Conservation (phyloP, 164 flowering plant genomes). For the Annona squamosa region DNA sequence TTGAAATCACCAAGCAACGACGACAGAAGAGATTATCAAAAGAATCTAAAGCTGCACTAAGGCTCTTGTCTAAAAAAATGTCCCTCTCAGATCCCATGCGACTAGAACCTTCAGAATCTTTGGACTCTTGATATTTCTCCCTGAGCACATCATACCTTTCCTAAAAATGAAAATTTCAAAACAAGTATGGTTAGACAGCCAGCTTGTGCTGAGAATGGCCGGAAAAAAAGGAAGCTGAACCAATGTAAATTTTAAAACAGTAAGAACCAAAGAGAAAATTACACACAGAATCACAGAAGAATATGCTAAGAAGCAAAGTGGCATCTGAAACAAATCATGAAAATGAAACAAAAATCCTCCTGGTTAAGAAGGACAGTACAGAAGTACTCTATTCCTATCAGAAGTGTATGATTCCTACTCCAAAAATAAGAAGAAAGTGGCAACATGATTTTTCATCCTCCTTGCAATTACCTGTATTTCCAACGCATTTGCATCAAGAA, state of each 20-base stretch:
- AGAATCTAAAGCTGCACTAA: conserved; percentile 79
- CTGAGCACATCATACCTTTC: conserved; percentile 51
- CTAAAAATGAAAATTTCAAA: conserved; percentile 33
- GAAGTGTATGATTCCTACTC: background rate
- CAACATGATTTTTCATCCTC: background rate
- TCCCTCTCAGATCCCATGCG: conserved; percentile 28
- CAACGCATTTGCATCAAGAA: conserved; percentile 41
- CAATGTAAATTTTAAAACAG: background rate
- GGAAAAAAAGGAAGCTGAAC: background rate
- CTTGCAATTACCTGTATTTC: conserved; percentile 59
- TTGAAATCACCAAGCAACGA: conserved; percentile 77
- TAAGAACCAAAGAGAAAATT: background rate
- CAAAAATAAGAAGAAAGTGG: conserved; percentile 1
- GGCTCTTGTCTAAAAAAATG: conserved; percentile 56
- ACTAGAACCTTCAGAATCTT: conserved; percentile 21
- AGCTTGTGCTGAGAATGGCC: background rate
- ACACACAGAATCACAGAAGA: too few relatives aligned
- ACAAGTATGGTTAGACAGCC: background rate
- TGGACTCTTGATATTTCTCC: conserved; percentile 30
- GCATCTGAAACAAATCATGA: background rate
- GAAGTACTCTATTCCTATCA: conserved; percentile 1
- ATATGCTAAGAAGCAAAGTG: background rate
- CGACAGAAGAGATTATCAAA: conserved; percentile 96
- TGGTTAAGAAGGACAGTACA: background rate
- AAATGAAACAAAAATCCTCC: background rate